Percentiles rank a stretch among this genome's conserved stretches.
Evolutionary conservation across 495 filamentous ascomycete species (phyloP).

Genomic region (Aspergillus baeticus): DNA sequence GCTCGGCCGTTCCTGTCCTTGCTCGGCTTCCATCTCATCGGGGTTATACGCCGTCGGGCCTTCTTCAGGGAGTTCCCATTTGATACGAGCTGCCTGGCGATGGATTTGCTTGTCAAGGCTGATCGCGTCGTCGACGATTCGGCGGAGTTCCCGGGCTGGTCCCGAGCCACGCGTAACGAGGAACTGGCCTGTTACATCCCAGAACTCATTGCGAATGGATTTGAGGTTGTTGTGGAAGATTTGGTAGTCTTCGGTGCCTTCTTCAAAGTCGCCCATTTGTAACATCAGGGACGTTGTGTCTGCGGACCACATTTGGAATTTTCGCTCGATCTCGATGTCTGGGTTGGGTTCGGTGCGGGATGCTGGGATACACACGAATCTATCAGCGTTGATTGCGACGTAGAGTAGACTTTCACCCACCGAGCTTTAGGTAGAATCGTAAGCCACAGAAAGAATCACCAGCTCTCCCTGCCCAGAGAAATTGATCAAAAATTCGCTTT

Average conservation of each 20-base stretch:
- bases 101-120: slow-evolving; percentile 1
- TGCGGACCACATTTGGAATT: slow-evolving; percentile 7
- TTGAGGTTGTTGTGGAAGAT: not conserved
- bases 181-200: not conserved
- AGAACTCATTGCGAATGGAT: not conserved
- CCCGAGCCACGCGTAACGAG: not conserved
- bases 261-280: not conserved
- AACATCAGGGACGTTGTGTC: not conserved
- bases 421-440: not conserved
- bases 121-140: slow-evolving; percentile 1
- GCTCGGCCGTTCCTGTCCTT: not conserved
- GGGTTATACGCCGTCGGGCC: not conserved
- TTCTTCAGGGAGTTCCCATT: not conserved
- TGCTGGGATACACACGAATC: too few relatives aligned
- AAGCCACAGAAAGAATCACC: not conserved
- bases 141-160: not conserved
- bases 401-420: not conserved
- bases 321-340: not conserved
- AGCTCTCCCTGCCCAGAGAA: slow-evolving; percentile 2
- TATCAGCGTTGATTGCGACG: not conserved
- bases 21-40: not conserved
- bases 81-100: slow-evolving; percentile 1
- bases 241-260: not conserved
- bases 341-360: not conserved
- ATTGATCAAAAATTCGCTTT: not conserved